These are phyloP conservation scores for Mucor sp. DNA, from an alignment of 371 early-diverging fungal species.

Conservation along the genomic window DNA sequence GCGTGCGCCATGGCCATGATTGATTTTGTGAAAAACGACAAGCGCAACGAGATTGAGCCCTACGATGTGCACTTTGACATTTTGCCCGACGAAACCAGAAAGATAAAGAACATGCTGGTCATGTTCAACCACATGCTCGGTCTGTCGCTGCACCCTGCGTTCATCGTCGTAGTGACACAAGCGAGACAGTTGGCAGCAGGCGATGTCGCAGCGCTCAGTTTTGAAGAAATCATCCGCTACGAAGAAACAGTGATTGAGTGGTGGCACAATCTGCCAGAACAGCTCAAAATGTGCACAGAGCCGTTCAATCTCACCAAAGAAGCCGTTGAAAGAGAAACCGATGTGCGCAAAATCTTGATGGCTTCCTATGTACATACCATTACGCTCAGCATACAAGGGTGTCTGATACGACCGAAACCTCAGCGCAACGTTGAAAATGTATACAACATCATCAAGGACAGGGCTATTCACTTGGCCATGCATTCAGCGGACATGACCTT, in stretches of 20 bases:
- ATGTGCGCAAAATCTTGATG: constrained; percentile 7
- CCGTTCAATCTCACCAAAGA: constrained; percentile 15
- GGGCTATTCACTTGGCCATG: constrained; percentile 7
- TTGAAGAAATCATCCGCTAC: constrained; percentile 15
- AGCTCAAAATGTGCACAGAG: constrained; percentile 9
- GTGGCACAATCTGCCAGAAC: constrained; percentile 21
- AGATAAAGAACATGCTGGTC: not conserved
- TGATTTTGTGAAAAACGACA: not conserved
- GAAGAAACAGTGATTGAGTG: constrained; percentile 12
- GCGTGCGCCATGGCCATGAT: not conserved
- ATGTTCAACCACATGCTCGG: constrained; percentile 6
- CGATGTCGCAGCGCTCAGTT: not conserved
- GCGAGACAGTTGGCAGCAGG: constrained; percentile 7
- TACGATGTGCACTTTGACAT: constrained; percentile 7
- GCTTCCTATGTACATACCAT: constrained; percentile 5
- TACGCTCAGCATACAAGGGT: constrained; percentile 10
- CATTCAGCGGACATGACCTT: constrained; percentile 12
- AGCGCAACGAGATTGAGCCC: not conserved
- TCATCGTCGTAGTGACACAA: not conserved
- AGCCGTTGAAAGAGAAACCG: constrained; percentile 3
- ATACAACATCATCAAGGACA: constrained; percentile 8
- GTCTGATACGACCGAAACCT: constrained; percentile 5
- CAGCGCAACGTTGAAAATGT: not conserved
- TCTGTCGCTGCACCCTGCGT: not conserved
- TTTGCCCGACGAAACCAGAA: constrained; percentile 16